Conservation (phyloP, 2,329 filamentous ascomycete genomes). For the Colletotrichum nymphaeae region DNA sequence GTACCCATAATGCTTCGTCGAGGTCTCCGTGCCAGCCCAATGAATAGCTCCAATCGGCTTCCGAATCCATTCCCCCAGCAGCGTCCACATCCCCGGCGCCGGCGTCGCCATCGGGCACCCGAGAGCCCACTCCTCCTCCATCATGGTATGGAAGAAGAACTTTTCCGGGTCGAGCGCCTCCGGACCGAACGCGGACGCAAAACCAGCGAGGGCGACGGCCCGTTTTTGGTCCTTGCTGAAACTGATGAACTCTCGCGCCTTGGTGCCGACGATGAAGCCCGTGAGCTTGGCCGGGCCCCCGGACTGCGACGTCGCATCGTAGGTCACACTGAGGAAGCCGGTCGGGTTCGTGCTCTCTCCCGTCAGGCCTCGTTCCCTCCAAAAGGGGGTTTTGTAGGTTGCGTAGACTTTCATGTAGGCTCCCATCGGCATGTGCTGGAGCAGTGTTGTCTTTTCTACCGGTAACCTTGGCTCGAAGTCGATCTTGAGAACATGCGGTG, state of each 20-base stretch:
- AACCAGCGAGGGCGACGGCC: conserved; percentile 33
- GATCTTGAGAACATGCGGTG: conserved; percentile 29
- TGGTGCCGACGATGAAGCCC: conserved; percentile 32
- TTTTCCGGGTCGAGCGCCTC: conserved; percentile 35
- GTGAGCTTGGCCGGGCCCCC: conserved; percentile 23
- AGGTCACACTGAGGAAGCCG: conserved; percentile 22
- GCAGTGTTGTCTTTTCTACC: conserved; percentile 20
- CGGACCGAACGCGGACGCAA: conserved; percentile 29
- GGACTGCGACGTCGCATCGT: conserved; percentile 22
- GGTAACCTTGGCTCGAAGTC: conserved; percentile 32
- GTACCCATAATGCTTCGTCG: conserved; percentile 29
- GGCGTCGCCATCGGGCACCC: conserved; percentile 33
- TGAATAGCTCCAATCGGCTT: conserved; percentile 31
- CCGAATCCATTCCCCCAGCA: conserved; percentile 31
- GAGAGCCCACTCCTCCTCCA: conserved; percentile 33
- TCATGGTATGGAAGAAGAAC: conserved; percentile 34
- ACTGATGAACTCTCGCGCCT: conserved; percentile 27
- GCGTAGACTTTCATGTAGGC: conserved; percentile 32
- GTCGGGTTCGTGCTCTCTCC: conserved; percentile 30
- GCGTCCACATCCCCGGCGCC: conserved; percentile 34
- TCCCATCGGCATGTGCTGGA: conserved; percentile 34
- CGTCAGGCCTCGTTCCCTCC: conserved; percentile 29
- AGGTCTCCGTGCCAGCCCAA: conserved; percentile 33
- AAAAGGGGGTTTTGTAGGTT: conserved; percentile 34
- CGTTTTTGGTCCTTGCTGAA: conserved; percentile 29